Evolutionary conservation across 202 grass and related monocot genomes (phyloP).

Genomic region (Sporobolus alterniflorus): DNA sequence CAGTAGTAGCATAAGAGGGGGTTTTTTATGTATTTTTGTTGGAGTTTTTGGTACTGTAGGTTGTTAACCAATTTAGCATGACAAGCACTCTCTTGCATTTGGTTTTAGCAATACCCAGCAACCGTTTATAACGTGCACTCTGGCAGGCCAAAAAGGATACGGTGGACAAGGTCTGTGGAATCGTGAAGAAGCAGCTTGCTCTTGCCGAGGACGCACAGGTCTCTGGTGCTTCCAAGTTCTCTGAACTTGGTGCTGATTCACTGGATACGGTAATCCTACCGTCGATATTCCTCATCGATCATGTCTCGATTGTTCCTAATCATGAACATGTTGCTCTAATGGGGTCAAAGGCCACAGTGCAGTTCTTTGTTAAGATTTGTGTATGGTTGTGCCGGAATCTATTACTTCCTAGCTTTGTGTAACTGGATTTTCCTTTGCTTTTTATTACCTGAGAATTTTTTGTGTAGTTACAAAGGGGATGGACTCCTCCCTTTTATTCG

Average conservation of each 20-base stretch:
- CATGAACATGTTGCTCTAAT: neutral
- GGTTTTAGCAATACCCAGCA: neutral
- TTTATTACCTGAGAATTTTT: neutral
- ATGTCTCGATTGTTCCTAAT: neutral
- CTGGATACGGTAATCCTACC: slow-evolving; percentile 54
- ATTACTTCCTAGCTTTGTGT: neutral
- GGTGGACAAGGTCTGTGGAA: slow-evolving; percentile 65
- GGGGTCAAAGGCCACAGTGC: too few relatives aligned
- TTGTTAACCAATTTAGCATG: neutral
- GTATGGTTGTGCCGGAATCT: neutral
- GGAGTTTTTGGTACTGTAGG: too few relatives aligned
- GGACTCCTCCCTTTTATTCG: neutral
- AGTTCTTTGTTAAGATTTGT: too few relatives aligned
- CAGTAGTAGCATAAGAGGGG: too few relatives aligned
- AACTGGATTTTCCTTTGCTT: neutral
- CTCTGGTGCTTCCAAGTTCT: slow-evolving; percentile 53
- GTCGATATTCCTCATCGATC: neutral
- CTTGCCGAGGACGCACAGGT: slow-evolving; percentile 42
- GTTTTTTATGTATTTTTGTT: neutral
- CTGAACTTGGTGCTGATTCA: slow-evolving; percentile 68
- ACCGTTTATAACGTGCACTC: neutral
- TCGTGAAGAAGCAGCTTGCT: slow-evolving; percentile 73
- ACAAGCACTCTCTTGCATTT: neutral
- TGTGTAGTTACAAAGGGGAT: neutral
- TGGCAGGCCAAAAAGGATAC: slow-evolving; percentile 54